Conservation (phyloP, 1,284 basidiomycete species). For the Cutaneotrichosporon cavernicola region DNA sequence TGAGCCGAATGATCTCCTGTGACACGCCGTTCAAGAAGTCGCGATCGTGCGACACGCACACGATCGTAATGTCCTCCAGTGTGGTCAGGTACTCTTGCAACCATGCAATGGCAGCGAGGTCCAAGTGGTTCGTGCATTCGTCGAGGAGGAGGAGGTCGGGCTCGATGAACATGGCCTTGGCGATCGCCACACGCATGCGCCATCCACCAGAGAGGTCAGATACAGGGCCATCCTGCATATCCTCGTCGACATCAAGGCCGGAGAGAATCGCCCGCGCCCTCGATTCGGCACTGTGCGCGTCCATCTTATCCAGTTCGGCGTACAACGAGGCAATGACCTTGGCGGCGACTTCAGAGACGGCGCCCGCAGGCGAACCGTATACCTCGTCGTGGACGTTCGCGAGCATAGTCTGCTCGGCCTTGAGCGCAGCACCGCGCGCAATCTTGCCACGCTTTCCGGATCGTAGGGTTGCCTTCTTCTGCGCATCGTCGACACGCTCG, state of each 20-base stretch:
- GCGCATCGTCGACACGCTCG: slow-evolving; percentile 18
- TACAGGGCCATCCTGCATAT: slow-evolving; percentile 58
- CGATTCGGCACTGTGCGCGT: slow-evolving; percentile 57
- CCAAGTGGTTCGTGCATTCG: slow-evolving; percentile 56
- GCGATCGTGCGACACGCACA: slow-evolving; percentile 68
- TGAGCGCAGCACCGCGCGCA: slow-evolving; percentile 24
- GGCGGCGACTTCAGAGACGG: slow-evolving; percentile 15
- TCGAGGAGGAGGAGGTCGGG: slow-evolving; percentile 54
- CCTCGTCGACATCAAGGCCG: slow-evolving; percentile 63
- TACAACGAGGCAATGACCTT: slow-evolving; percentile 67
- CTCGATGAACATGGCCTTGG: slow-evolving; percentile 54
- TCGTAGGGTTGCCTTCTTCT: slow-evolving; percentile 25
- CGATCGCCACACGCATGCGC: slow-evolving; percentile 61
- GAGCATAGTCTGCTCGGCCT: slow-evolving; percentile 22
- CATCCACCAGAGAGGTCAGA: slow-evolving; percentile 66
- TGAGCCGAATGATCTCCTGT: slow-evolving; percentile 67
- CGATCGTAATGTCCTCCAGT: slow-evolving; percentile 56
- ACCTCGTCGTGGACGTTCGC: slow-evolving; percentile 17
- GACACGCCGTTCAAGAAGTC: slow-evolving; percentile 66
- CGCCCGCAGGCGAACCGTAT: not conserved
- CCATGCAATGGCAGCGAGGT: slow-evolving; percentile 53
- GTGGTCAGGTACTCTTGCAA: slow-evolving; percentile 60
- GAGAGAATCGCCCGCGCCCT: slow-evolving; percentile 59
- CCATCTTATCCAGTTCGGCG: slow-evolving; percentile 41
- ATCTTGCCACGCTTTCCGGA: slow-evolving; percentile 26